Conservation (phyloP, 306 rosid species). For the Rosa persica region DNA sequence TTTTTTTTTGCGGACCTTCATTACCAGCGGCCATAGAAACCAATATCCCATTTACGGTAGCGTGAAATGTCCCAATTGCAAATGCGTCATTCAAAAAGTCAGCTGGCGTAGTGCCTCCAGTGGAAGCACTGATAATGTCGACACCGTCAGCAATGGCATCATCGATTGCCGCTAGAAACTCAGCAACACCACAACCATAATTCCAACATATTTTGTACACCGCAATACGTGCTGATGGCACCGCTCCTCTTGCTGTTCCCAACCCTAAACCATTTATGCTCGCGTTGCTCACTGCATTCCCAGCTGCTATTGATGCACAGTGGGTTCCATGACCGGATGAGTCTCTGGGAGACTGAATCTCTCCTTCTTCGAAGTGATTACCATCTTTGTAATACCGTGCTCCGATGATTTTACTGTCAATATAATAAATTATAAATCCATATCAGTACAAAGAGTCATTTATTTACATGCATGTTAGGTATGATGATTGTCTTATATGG, state of each 20-base stretch:
- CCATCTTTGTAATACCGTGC: slow-evolving; percentile 19
- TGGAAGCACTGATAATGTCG: not conserved
- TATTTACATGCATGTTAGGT: not conserved
- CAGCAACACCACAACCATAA: not conserved
- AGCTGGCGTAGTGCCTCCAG: accelerated
- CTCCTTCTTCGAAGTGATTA: not conserved
- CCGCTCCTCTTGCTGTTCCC: slow-evolving; percentile 26
- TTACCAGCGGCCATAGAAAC: slow-evolving; percentile 17
- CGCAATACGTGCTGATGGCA: slow-evolving; percentile 20
- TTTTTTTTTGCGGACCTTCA: not conserved
- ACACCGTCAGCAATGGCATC: slow-evolving; percentile 6
- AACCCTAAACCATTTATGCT: slow-evolving; percentile 15
- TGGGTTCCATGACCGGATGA: slow-evolving; percentile 57
- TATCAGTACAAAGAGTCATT: not conserved
- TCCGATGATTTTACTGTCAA: slow-evolving; percentile 32
- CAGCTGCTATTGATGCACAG: slow-evolving; percentile 54
- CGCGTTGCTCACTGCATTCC: slow-evolving; percentile 13
- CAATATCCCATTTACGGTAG: slow-evolving; percentile 6
- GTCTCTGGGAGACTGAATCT: slow-evolving; percentile 47
- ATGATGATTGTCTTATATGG: too few relatives aligned
- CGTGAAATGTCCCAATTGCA: slow-evolving; percentile 10
- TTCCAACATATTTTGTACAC: slow-evolving; percentile 29
- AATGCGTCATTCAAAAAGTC: not conserved
- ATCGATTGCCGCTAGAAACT: not conserved
- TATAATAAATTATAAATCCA: too few relatives aligned